Base-by-base conservation (phyloP, 495 filamentous ascomycete genomes). In the Penicillium cinerascens region DNA sequence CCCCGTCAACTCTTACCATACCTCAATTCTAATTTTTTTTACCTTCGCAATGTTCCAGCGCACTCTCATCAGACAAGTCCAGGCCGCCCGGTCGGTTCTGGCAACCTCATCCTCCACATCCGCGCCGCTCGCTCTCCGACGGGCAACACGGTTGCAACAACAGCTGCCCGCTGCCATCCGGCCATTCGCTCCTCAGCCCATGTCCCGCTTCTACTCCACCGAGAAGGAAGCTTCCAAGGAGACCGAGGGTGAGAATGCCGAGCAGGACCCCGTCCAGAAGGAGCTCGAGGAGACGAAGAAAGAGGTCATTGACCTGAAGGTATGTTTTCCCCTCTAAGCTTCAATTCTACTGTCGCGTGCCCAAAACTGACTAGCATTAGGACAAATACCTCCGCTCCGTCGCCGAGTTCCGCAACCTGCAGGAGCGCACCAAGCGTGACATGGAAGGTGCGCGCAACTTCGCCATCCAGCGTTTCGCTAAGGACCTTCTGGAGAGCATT, bases 391-490 rank as follows among this genome's bases (percentile, higher is more conserved):
- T 93, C 44, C 93, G 93, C 60, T 86, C 85, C 41, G 88, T 96
- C 54, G 93, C 93, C 67, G 93, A 97, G 56, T 97, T 92, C 81
- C 89, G 89, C 61, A 98, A 97, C 76, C 87, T 97, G 35, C 92
- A 97, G 77, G 89, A 95, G 56, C 89, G 93, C 60, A 92, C 89
- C 6, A 85, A 87, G 72, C 90, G 95, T 59, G 95, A 98, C 41
- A 83, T 93, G 70, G 87, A 95, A 65, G 68, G 79, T 29, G 87
- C 91, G 36, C 86, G 84, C 54, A 89, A 95, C 75, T 98, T 92
- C 61, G 95, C 95, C 51, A 91, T 98, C 67, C 89, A 96, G 68
- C 82, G 84, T 47, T 98, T 98, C 74, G 90, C 92, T 64, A 85
- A 87, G 66, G 93, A 98, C 72, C 85, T 98, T 37, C 80, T 98